A percentile compares a stretch with the other conserved stretches of the same genome.
phyloP scores from a whole-genome alignment of 2,329 filamentous ascomycete genomes.

The Aureobasidium sp. region DNA sequence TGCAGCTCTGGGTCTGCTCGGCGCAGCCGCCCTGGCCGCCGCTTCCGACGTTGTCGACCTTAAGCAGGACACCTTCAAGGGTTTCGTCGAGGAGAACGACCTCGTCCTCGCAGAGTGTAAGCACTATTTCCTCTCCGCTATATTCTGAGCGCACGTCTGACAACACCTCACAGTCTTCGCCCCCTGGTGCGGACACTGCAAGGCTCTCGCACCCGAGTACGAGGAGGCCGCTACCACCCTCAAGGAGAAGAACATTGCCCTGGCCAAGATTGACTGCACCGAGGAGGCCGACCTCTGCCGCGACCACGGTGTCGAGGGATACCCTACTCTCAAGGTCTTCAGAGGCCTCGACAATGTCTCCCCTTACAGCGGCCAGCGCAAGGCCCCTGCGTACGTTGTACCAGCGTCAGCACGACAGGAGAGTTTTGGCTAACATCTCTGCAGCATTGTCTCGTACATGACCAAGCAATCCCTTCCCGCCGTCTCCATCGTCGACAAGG shows the following conservation, averaged over 20 bases:
- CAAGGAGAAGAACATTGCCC: slow-evolving; percentile 80
- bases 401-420: not conserved
- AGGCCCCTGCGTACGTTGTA: slow-evolving; percentile 58
- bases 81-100: slow-evolving; percentile 77
- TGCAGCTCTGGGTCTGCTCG: slow-evolving; percentile 35
- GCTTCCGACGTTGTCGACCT: slow-evolving; percentile 78
- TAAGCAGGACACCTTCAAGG: slow-evolving; percentile 78
- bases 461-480: slow-evolving; percentile 94
- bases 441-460: slow-evolving; percentile 76
- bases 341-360: slow-evolving; percentile 73
- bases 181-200: slow-evolving; percentile 97
- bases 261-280: slow-evolving; percentile 91
- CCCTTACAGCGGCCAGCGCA: slow-evolving; percentile 83
- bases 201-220: slow-evolving; percentile 90
- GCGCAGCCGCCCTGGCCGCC: slow-evolving; percentile 53
- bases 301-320: slow-evolving; percentile 85
- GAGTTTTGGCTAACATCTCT: not conserved
- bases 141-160: not conserved
- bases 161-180: slow-evolving; percentile 62
- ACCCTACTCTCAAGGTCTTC: slow-evolving; percentile 99
- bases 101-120: slow-evolving; percentile 91
- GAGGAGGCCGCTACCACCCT: slow-evolving; percentile 77
- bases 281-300: slow-evolving; percentile 89
- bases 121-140: slow-evolving; percentile 29
- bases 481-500: slow-evolving; percentile 74